Evolutionary conservation across 371 early-diverging fungal genomes (phyloP).

Genomic region (Lichtheimia corymbifera): DNA sequence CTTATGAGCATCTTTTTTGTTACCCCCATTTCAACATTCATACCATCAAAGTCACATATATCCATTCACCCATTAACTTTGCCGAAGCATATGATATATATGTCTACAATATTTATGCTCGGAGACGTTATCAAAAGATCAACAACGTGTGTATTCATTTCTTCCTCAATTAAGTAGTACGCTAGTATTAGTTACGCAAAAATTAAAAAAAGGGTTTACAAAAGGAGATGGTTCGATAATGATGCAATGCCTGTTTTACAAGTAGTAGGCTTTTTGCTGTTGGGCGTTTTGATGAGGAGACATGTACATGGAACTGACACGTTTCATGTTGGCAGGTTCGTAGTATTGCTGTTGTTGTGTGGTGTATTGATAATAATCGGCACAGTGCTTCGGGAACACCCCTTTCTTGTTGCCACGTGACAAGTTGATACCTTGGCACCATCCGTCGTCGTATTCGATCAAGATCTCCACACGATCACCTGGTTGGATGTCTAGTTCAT

Average conservation of each 20-base stretch:
- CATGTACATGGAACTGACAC: conserved; percentile 49
- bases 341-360: not conserved
- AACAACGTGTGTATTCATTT: no score
- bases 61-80: no score
- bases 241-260: not conserved
- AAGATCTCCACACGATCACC: conserved; percentile 67
- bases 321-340: conserved; percentile 22
- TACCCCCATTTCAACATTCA: not conserved
- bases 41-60: not conserved
- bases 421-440: conserved; percentile 68
- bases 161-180: no score
- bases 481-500: conserved; percentile 66
- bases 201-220: conserved; percentile 1
- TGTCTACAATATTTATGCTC: not conserved
- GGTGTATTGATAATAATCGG: conserved; percentile 24
- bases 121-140: not conserved
- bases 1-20: not conserved
- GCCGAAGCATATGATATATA: no score
- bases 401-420: conserved; percentile 59
- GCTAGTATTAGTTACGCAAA: not conserved
- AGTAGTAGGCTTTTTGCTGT: not conserved
- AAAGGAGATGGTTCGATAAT: not conserved
- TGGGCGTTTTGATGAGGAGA: not conserved
- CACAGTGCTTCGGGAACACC: conserved; percentile 67
- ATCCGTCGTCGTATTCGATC: conserved; percentile 72